Evolutionary conservation across 768 basidiomycete genomes (phyloP).

Genomic region (Steccherinum ochraceum): DNA sequence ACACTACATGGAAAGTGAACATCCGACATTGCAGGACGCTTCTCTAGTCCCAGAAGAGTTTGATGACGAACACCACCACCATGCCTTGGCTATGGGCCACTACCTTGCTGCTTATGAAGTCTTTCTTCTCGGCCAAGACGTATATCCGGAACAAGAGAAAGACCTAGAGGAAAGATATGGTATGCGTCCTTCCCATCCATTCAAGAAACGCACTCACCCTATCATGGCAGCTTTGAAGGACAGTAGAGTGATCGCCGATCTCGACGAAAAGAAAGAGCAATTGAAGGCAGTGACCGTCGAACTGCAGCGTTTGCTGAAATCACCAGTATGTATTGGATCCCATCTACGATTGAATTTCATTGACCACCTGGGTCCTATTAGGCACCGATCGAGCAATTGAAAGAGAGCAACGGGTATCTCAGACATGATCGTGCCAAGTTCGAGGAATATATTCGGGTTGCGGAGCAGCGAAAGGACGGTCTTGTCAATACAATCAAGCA

Average conservation of each 20-base stretch:
- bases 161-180: conserved; percentile 73
- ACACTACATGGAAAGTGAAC: conserved; percentile 52
- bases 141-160: conserved; percentile 64
- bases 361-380: conserved; percentile 2
- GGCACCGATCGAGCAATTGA: conserved; percentile 55
- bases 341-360: too few species aligned
- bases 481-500: conserved; percentile 58
- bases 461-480: conserved; percentile 64
- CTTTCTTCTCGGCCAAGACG: conserved; percentile 64
- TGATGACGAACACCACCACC: conserved; percentile 65
- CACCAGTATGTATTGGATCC: conserved; percentile 45
- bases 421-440: conserved; percentile 75
- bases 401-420: conserved; percentile 56
- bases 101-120: conserved; percentile 58
- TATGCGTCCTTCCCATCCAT: conserved; percentile 26
- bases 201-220: not conserved
- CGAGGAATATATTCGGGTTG: conserved; percentile 64
- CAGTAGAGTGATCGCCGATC: conserved; percentile 54
- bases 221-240: conserved; percentile 55
- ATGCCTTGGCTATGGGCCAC: conserved; percentile 73
- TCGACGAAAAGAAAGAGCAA: conserved; percentile 50
- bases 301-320: conserved; percentile 50
- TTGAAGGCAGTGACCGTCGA: conserved; percentile 45
- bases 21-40: conserved; percentile 63
- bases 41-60: conserved; percentile 67